Evolutionary conservation across 2,329 filamentous ascomycete genomes (phyloP).

Genomic region (Arthrobotrys megalospora): DNA sequence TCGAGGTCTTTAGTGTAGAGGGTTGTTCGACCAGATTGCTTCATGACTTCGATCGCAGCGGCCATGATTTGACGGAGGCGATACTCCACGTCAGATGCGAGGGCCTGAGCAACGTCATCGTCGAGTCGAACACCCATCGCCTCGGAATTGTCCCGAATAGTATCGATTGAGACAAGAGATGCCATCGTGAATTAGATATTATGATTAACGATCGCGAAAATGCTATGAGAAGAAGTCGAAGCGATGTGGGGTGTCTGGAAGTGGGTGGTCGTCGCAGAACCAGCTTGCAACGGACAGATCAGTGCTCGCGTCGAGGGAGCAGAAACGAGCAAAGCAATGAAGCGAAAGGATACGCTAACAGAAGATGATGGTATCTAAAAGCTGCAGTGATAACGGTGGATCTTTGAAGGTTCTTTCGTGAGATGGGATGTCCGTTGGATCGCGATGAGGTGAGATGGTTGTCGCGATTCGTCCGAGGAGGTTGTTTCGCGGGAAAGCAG

Average conservation of each 20-base stretch:
- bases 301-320: neutral
- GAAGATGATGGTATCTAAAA: neutral
- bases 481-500: neutral
- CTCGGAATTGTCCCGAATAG: conserved; percentile 94
- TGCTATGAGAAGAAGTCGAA: neutral
- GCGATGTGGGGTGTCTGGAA: neutral
- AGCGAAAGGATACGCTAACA: neutral
- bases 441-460: conserved; percentile 1
- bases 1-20: conserved; percentile 91
- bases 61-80: conserved; percentile 93
- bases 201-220: neutral
- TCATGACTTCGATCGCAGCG: conserved; percentile 96
- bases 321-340: neutral
- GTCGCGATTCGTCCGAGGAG: neutral
- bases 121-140: conserved; percentile 89
- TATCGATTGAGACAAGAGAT: conserved; percentile 72
- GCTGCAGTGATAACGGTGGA: neutral
- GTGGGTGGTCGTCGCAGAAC: conserved; percentile 23
- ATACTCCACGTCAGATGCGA: conserved; percentile 95
- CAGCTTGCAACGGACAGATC: conserved; percentile 26
- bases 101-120: conserved; percentile 87
- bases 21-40: conserved; percentile 86
- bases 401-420: too few species aligned
- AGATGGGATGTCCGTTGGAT: neutral
- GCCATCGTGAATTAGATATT: conserved; percentile 43